phyloP scores from a whole-genome alignment of 257 asterid genomes.

The Gynochthodes officinalis region DNA sequence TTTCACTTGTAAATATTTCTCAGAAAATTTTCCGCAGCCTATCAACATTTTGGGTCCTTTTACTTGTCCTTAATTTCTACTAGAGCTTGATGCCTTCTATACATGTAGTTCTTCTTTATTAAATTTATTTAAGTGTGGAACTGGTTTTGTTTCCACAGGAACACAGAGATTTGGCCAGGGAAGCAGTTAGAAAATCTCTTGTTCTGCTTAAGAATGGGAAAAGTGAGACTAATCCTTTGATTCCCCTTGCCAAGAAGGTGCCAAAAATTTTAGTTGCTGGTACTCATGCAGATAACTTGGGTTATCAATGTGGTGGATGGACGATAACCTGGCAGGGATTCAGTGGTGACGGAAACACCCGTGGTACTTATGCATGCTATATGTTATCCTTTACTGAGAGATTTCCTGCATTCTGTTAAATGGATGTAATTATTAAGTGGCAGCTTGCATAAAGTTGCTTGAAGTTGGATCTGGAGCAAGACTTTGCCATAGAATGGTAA shows the following conservation, averaged over 20 bases:
- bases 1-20: not conserved
- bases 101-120: not conserved
- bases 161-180: constrained; percentile 81
- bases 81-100: not conserved
- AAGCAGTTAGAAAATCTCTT: constrained; percentile 82
- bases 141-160: constrained; percentile 39
- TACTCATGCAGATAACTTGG: constrained; percentile 83
- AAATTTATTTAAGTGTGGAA: not conserved
- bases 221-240: constrained; percentile 43
- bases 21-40: not conserved
- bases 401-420: not conserved
- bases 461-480: not conserved
- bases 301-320: constrained; percentile 95
- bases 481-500: not conserved
- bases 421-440: not conserved
- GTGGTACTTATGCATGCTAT: constrained; percentile 37
- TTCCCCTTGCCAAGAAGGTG: constrained; percentile 71
- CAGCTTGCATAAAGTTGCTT: not conserved
- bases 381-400: not conserved
- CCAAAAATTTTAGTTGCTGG: constrained; percentile 75
- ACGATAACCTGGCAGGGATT: constrained; percentile 85
- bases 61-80: not conserved
- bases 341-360: constrained; percentile 60
- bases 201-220: constrained; percentile 84
- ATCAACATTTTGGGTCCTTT: not conserved